Evolutionary conservation across 257 asterid species (phyloP), one percentile per base, ranked within the genome.

Genomic region (Solanum raphanifolium): DNA sequence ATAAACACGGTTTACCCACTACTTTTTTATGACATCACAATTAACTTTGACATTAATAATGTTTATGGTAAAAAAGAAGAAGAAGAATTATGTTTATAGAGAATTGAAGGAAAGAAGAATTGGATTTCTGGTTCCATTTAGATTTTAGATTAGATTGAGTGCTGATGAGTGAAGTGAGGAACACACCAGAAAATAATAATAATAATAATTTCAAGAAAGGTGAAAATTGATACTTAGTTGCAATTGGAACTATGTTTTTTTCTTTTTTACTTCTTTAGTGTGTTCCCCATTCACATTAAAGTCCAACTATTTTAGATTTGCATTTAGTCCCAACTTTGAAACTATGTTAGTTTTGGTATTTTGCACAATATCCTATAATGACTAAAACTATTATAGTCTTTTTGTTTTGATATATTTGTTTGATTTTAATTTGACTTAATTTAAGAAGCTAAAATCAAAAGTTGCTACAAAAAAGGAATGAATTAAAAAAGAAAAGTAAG

Each of bases 151-250:
- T 81, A 27, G 68, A 43, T 18, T 29, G 68, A 81, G 39, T 81
- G 85, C 27, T 81, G 85, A 15, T 81, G 66, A 79, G 39, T 79
- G 85, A 79, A 43, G 85, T 27, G 84, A 78, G 84, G 84, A 43
- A 46, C 27, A 46, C 18, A 46, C 41, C 16, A 29, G 20, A 36
- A 10, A 35, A 20, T 8, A 72, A 20, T 8, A 72, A 9, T 72
- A 72, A 2, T 25, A 34, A 18, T 27, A 68, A 13, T 13, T 55
- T 20, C 66, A 68, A 68, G 36, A 68, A 25, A 73, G 9, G 29
- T 35, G 16, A 46, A 46, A 48, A 18, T 15, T 81, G 21, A 82
- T 82, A 46, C 36, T 29, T 18, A 3, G 13, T 48, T 48, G 85
- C 85, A 82, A 82, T 29, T 29, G 69, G 85, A 82, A 82, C 69